Evolutionary conservation across 768 basidiomycete species (phyloP), one percentile per base, ranked within the genome.

Genomic region (Galerina sulciceps): DNA sequence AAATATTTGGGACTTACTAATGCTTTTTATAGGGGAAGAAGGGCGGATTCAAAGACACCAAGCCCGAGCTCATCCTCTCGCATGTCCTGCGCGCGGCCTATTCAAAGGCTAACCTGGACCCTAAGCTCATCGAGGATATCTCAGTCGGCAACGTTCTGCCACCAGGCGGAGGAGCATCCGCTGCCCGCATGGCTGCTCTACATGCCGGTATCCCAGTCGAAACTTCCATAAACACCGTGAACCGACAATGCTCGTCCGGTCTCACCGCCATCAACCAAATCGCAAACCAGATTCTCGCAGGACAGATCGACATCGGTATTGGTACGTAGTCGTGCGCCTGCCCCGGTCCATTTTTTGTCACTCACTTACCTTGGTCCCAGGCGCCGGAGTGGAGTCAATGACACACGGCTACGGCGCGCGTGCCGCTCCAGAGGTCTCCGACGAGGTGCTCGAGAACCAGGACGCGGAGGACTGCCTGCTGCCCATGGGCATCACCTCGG

Each of bases 401-500:
- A 90, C 91, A 0, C 81, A 83, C 67, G 89, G 89, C 34, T 92
- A 79, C 73, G 90, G 90, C 26, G 72, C 84, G 26, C 74, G 77
- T 53, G 79, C 86, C 6, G 73, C 83, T 48, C 81, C 86, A 9
- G 79, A 85, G 51, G 78, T 80, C 73, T 88, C 90, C 2, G 86
- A 90, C 20, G 79, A 81, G 46, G 79, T 95, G 45, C 80, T 91
- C 59, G 65, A 79, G 35, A 86, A 81, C 73, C 76, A 85, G 64
- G 87, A 90, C 63, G 85, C 93, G 2, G 84, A 84, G 57, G 93
- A 95, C 76, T 94, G 93, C 69, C 79, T 90, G 23, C 78, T 92
- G 57, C 93, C 93, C 43, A 94, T 94, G 92, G 95, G 94, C 36
- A 88, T 95, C 77, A 95, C 95, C 17, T 93, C 91, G n/a, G 94